Conservation (phyloP, 352 stramenopile genomes). For the Blastocystis hominis region DNA sequence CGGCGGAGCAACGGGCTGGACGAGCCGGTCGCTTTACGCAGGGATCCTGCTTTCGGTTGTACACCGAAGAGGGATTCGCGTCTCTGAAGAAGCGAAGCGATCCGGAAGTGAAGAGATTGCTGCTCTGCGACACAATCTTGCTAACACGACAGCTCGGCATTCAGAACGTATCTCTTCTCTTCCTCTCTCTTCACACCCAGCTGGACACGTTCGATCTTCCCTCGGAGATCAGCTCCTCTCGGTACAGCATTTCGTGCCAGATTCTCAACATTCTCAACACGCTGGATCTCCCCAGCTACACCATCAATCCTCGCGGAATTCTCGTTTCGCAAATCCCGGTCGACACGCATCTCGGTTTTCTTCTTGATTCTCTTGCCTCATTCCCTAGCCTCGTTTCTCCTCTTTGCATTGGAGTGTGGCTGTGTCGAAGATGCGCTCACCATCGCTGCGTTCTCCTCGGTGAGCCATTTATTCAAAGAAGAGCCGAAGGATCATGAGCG, state of each 20-base stretch:
- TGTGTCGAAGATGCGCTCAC: neutral
- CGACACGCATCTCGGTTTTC: constrained; percentile 87
- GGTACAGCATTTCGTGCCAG: neutral
- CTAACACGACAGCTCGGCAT: constrained; percentile 80
- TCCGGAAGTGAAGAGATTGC: constrained; percentile 83
- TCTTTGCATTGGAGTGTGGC: neutral
- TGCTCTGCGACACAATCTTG: constrained; percentile 76
- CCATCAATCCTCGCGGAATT: constrained; percentile 79
- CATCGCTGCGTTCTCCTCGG: neutral
- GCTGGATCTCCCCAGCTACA: constrained; percentile 59
- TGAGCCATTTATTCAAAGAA: neutral
- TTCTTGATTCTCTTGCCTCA: constrained; percentile 82
- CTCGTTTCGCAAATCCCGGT: constrained; percentile 85
- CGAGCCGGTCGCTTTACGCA: constrained; percentile 85
- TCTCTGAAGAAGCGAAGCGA: constrained; percentile 82
- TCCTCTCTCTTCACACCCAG: constrained; percentile 78
- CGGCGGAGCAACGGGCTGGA: constrained; percentile 86
- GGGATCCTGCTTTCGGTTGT: constrained; percentile 96
- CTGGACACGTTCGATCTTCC: constrained; percentile 75
- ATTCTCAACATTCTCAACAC: neutral
- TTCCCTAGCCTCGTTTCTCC: constrained; percentile 71
- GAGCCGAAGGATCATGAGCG: neutral
- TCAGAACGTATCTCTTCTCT: constrained; percentile 73
- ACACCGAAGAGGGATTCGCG: constrained; percentile 93
- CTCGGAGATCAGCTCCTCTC: constrained; percentile 58